Percentiles rank a stretch among this genome's conserved stretches.
Evolutionary conservation across 1,284 basidiomycete genomes (phyloP).

Genomic region (Malassezia sympodialis): DNA sequence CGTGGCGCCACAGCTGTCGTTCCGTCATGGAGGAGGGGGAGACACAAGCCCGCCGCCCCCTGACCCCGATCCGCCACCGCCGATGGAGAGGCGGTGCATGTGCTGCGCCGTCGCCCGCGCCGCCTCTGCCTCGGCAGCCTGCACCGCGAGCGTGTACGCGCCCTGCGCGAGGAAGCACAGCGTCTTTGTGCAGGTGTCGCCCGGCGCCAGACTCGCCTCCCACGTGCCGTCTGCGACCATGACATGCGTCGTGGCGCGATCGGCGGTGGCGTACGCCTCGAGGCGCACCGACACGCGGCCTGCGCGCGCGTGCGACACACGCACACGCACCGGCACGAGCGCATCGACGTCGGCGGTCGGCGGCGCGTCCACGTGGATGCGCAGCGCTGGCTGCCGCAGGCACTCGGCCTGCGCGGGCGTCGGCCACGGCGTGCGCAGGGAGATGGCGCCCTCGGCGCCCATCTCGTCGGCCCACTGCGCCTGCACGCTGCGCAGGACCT

Average conservation of each 20-base stretch:
- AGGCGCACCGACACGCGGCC: constrained; percentile 2
- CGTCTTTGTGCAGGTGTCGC: neutral
- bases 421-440: constrained; percentile 7
- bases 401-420: constrained; percentile 1
- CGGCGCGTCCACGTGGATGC: neutral
- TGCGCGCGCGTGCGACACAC: neutral
- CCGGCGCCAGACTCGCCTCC: constrained; percentile 1
- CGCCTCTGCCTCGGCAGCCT: neutral
- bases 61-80: neutral
- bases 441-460: constrained; percentile 3
- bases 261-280: neutral
- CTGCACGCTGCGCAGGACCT: constrained; percentile 60
- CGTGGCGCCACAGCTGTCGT: constrained; percentile 1
- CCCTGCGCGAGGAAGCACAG: constrained; percentile 20
- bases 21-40: neutral
- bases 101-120: neutral
- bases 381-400: neutral
- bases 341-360: neutral
- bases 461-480: constrained; percentile 66
- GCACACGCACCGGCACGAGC: neutral
- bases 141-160: neutral
- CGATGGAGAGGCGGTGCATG: neutral
- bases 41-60: neutral
- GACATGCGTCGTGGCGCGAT: constrained; percentile 9
- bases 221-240: constrained; percentile 19